Percentiles rank a stretch among this genome's conserved stretches.
Evolutionary conservation across 2,329 filamentous ascomycete species (phyloP).

Genomic region (Xylariaceae sp.): DNA sequence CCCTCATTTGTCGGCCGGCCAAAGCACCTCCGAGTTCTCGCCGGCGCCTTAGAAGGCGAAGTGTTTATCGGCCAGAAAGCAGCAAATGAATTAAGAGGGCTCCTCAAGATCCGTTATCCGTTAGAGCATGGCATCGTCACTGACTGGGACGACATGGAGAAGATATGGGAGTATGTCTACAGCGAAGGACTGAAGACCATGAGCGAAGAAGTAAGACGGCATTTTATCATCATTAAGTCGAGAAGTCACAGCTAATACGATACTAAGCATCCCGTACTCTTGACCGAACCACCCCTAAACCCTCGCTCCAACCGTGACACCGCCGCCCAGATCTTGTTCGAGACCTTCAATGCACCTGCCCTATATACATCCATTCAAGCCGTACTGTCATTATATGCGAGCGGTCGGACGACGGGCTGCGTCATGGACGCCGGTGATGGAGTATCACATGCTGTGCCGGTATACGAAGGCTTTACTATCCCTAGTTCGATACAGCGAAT

Average conservation of each 20-base stretch:
- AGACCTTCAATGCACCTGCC: conserved; percentile 97
- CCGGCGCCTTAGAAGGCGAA: conserved; percentile 94
- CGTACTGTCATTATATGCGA: conserved; percentile 91
- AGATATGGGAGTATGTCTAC: conserved; percentile 98
- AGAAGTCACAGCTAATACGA: conserved; percentile 7
- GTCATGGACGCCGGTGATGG: conserved; percentile 94
- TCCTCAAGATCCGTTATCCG: conserved; percentile 94
- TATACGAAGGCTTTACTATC: conserved; percentile 97
- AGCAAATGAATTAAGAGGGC: conserved; percentile 81
- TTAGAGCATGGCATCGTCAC: conserved; percentile 97
- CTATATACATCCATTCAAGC: conserved; percentile 97
- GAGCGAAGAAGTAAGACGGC: conserved; percentile 74
- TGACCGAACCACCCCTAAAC: conserved; percentile 95
- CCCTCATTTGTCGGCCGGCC: conserved; percentile 95
- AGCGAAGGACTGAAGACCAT: conserved; percentile 92
- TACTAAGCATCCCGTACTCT: conserved; percentile 78
- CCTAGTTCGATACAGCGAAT: conserved; percentile 92
- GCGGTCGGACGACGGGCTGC: conserved; percentile 90
- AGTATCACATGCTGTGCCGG: conserved; percentile 93
- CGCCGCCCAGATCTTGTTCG: conserved; percentile 95
- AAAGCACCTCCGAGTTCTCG: conserved; percentile 90
- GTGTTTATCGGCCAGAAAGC: conserved; percentile 91
- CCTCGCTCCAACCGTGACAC: conserved; percentile 93
- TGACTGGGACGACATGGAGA: conserved; percentile 99
- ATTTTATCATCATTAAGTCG: neutral